A percentile compares a stretch with the other conserved stretches of the same genome.
Conservation (phyloP, 1,139 yeast species). For the Scheffersomyces lignicola region DNA sequence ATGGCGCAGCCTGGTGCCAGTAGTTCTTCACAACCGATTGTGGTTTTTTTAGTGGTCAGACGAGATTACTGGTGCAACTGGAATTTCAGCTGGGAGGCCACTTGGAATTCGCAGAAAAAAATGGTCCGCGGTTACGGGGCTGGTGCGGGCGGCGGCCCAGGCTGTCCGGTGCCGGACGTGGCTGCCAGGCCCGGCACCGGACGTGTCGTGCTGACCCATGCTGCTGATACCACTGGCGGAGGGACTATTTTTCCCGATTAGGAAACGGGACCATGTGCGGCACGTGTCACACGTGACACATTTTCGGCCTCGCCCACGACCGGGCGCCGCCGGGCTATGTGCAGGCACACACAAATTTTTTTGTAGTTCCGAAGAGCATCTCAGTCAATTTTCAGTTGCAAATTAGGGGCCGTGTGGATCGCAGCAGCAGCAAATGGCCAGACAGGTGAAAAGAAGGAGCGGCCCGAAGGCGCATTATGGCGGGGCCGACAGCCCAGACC, state of each 20-base stretch:
- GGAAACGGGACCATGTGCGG: constrained; percentile 1
- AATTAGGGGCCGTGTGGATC: neutral
- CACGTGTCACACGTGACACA: neutral
- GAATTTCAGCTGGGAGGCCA: too few species aligned
- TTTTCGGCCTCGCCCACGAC: neutral
- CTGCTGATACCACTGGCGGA: neutral
- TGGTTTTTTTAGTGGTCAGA: too few species aligned
- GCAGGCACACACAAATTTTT: constrained; percentile 3
- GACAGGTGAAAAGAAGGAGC: constrained; percentile 3
- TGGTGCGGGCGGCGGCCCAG: too few species aligned
- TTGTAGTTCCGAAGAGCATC: constrained; percentile 1
- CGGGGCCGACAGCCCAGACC: neutral
- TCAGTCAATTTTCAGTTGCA: constrained; percentile 1
- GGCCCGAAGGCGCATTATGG: neutral
- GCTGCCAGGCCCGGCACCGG: too few species aligned
- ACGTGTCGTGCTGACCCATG: neutral
- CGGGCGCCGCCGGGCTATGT: neutral
- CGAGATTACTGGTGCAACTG: too few species aligned
- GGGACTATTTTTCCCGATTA: neutral
- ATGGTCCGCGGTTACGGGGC: too few species aligned
- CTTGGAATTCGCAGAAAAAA: too few species aligned
- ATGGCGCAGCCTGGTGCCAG: too few species aligned
- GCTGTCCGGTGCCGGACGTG: too few species aligned
- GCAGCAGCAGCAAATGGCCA: neutral
- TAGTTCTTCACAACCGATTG: too few species aligned